Evolutionary conservation across 805 yeast genomes (phyloP), one percentile per base, ranked within the genome.

Genomic region (Metschnikowia hibisci): DNA sequence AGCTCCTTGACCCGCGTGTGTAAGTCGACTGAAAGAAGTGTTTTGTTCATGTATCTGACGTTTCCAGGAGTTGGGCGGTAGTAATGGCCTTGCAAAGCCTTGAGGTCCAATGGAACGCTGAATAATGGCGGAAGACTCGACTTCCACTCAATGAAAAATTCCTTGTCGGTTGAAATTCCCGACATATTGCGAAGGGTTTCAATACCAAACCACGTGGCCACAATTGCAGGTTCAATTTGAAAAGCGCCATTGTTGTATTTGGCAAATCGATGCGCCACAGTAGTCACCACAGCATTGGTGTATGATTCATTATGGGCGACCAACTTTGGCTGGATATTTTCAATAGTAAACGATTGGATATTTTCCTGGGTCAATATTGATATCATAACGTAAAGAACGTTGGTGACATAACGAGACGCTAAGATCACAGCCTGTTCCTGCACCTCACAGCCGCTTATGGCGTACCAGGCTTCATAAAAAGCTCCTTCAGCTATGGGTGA

Each of bases 161-260:
- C 87, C 32, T 77, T 76, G 0, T 51, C 50, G 12, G 52, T 43
- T 5, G 47, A 36, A 2, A 52, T 41, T 6, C 27, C 36, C 6
- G 51, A 41, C 31, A 46, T 23, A 10, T 42, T 45, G 31, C 46
- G 47, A 41, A 87, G 64, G 0, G 81, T 65, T 40, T 73, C 67
- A 2, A 76, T 55, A 0, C 95, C 95, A 52, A 78, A 79, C 85
- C 88, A 86, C 37, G 55, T 57, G 1, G 82, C 71, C 2, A 84
- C 70, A 29, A 57, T 57, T 3, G 48, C 52, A 38, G 64, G 63
- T 46, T 82, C 71, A 9, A 86, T 51, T 15, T 51, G 47, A 52
- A 66, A 73, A 56, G 36, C 46, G 54, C 11, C 46, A 52, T 0
- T 43, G 45, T 0, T 47, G 33, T 53, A 71, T 75, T n/a, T 50